phyloP scores from a whole-genome alignment of 2,329 filamentous ascomycete genomes.

The Xylariaceae sp. region DNA sequence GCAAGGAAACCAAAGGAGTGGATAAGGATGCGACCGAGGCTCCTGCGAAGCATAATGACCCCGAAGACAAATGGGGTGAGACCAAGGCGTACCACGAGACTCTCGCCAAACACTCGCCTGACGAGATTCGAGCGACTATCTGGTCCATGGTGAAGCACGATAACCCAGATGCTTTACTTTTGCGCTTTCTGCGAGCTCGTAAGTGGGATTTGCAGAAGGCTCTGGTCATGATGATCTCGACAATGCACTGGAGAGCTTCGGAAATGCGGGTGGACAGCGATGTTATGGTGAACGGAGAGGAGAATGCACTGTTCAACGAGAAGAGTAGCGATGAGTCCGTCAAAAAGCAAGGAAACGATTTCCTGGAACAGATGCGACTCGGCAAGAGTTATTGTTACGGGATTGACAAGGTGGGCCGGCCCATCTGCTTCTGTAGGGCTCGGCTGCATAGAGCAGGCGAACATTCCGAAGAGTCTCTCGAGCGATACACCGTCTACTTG shows the following conservation, averaged over 20 bases:
- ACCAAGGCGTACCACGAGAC: slow-evolving; percentile 82
- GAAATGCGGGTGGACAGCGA: slow-evolving; percentile 88
- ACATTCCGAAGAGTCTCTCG: slow-evolving; percentile 75
- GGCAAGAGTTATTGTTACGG: slow-evolving; percentile 94
- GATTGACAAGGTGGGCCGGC: slow-evolving; percentile 74
- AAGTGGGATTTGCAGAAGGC: slow-evolving; percentile 96
- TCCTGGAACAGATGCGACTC: slow-evolving; percentile 76
- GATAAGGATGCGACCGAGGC: slow-evolving; percentile 38
- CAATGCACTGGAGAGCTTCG: slow-evolving; percentile 81
- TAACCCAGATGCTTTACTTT: slow-evolving; percentile 77
- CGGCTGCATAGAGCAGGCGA: slow-evolving; percentile 77
- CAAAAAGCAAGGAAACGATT: slow-evolving; percentile 69
- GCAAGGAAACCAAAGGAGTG: slow-evolving; percentile 44
- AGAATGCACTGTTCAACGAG: slow-evolving; percentile 58
- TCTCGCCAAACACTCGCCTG: slow-evolving; percentile 69
- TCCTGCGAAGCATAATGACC: slow-evolving; percentile 43
- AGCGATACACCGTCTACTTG: slow-evolving; percentile 86
- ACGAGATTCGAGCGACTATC: slow-evolving; percentile 73
- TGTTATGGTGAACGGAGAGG: slow-evolving; percentile 75
- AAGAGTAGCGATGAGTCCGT: slow-evolving; percentile 52
- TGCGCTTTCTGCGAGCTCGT: slow-evolving; percentile 81
- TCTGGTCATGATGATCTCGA: slow-evolving; percentile 88
- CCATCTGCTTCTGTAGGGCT: slow-evolving; percentile 81
- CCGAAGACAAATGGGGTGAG: slow-evolving; percentile 90
- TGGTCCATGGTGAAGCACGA: slow-evolving; percentile 97